Base-by-base conservation (phyloP, 2,329 filamentous ascomycete species). In the Clarireedia paspali region DNA sequence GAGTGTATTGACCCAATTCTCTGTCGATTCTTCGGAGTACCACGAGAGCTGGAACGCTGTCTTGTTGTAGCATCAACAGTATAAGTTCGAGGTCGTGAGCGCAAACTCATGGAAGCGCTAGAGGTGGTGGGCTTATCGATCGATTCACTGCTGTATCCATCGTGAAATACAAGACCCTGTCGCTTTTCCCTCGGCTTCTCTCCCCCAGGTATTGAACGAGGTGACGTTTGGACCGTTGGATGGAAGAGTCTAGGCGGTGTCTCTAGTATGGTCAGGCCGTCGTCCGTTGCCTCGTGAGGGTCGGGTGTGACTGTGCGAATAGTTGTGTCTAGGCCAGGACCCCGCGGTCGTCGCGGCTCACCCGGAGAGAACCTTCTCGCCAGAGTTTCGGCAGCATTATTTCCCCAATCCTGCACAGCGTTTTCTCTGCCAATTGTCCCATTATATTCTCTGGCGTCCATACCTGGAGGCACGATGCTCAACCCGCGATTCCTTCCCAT, bases 1-100 rank as follows among this genome's bases (percentile, higher is more conserved):
- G 84, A 85, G 63, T 86, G 84, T 63, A 89, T 81, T 27, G 87
- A 89, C 50, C 86, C 84, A 45, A 89, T 81, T 51, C 86, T 79
- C 63, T 84, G 81, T 51, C 86, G 79, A 62, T 73, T 77, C 57
- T 82, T 71, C 6, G 66, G 66, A 47, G 70, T 66, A 44, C 70
- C 72, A 45, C 56, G 57, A 5, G 73, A 63, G 47, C 68, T 68
- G 34, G 71, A 66, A n/a, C 75, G 71, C 15, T 64, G 61, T 6
- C 66, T 60, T n/a, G 56, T 51, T 36, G 63, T 59, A 27, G 68
- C 76, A 48, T 79, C 77, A 52, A 79, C 65, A 15, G 77, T 80
- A 50, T 75, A 70, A 46, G 77, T 80, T 30, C 78, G 71, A 46
- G 76, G 75, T 48, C 77, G 70, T 38, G 67, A 70, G 42, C 70